A percentile compares a stretch with the other conserved stretches of the same genome.
phyloP scores from a whole-genome alignment of 2,329 filamentous ascomycete genomes.

The Neocatenulostroma microsporum region DNA sequence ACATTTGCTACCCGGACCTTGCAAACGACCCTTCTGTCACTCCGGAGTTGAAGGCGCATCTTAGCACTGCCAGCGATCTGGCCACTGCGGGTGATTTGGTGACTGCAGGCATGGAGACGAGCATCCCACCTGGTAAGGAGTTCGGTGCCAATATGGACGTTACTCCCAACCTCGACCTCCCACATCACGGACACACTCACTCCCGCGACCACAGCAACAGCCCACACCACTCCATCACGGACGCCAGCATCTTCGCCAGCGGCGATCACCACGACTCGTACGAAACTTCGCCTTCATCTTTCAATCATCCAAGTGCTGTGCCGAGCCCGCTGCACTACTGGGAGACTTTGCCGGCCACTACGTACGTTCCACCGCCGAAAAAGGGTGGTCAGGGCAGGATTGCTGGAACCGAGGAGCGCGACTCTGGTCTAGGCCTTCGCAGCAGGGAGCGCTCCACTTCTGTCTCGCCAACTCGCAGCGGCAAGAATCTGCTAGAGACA shows the following conservation, averaged over 20 bases:
- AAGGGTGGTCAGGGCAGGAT: not conserved
- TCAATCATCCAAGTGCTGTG: slow-evolving; percentile 21
- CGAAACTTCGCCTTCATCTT: slow-evolving; percentile 12
- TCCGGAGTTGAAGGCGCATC: too few relatives aligned
- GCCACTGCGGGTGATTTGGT: too few relatives aligned
- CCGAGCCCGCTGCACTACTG: slow-evolving; percentile 22
- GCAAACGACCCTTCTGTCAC: slow-evolving; percentile 10
- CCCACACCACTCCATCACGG: slow-evolving; percentile 5
- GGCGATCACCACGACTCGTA: not conserved
- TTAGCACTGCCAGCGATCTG: too few relatives aligned
- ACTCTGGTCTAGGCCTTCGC: slow-evolving; percentile 2
- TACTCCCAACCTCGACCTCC: too few relatives aligned
- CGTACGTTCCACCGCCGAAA: slow-evolving; percentile 14
- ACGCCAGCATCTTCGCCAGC: slow-evolving; percentile 6
- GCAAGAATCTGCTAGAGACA: slow-evolving; percentile 5
- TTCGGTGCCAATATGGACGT: too few relatives aligned
- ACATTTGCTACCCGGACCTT: slow-evolving; percentile 13
- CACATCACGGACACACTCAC: slow-evolving; percentile 11
- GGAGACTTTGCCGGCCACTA: slow-evolving; percentile 15
- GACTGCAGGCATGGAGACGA: too few relatives aligned
- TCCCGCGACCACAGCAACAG: slow-evolving; percentile 10
- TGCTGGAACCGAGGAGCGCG: not conserved
- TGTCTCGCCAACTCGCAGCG: not conserved
- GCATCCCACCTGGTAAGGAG: too few relatives aligned
- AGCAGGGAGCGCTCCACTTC: not conserved